Evolutionary conservation across 228 moss, liverwort and hornwort species (phyloP).

Genomic region (Sphagnum fallax): DNA sequence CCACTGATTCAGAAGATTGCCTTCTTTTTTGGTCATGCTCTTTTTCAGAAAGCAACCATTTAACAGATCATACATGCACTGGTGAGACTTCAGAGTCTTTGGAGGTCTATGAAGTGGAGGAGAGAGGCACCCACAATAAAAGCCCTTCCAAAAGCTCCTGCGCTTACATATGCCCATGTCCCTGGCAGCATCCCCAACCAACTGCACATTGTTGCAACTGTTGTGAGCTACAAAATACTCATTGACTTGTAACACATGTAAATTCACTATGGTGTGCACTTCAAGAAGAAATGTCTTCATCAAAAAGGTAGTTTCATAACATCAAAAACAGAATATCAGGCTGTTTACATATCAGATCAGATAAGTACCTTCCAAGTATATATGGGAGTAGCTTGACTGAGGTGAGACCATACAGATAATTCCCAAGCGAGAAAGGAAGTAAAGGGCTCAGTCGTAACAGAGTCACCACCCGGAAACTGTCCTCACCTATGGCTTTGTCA

Average conservation of each 20-base stretch:
- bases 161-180: slow-evolving; percentile 95
- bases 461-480: slow-evolving; percentile 90
- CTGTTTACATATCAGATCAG: too few relatives aligned
- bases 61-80: not conserved
- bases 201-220: slow-evolving; percentile 30
- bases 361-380: slow-evolving; percentile 52
- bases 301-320: too few relatives aligned
- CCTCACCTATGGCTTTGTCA: slow-evolving; percentile 91
- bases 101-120: not conserved
- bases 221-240: not conserved
- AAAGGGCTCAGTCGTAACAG: slow-evolving; percentile 85
- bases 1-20: not conserved
- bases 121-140: slow-evolving; percentile 56
- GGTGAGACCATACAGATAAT: slow-evolving; percentile 92
- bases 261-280: too few relatives aligned
- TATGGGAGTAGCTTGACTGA: slow-evolving; percentile 83
- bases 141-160: slow-evolving; percentile 85
- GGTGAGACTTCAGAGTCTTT: not conserved
- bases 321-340: too few relatives aligned
- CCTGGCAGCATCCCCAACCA: slow-evolving; percentile 99
- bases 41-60: not conserved
- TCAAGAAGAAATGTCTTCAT: too few relatives aligned
- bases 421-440: slow-evolving; percentile 91
- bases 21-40: too few relatives aligned
- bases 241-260: not conserved